Evolutionary conservation across 805 yeast genomes (phyloP).

Genomic region (Saccharomycopsis vini): DNA sequence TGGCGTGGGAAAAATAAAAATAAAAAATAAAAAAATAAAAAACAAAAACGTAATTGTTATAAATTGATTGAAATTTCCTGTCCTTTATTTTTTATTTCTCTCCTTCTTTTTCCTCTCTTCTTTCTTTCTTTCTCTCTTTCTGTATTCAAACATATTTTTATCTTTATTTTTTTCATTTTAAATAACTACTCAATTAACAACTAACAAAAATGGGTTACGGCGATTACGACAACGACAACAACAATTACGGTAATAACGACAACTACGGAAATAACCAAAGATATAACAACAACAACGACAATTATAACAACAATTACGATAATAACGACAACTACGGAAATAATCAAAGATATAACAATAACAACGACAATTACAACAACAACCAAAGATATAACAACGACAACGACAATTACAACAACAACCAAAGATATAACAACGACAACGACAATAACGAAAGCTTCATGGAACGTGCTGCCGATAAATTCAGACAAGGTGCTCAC

Average conservation of each 20-base stretch:
- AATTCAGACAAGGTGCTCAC: neutral
- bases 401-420: neutral
- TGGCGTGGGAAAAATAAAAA: no score
- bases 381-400: neutral
- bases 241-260: no score
- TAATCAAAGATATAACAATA: neutral
- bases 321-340: conserved; percentile 2
- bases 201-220: conserved; percentile 8
- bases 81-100: no score
- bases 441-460: neutral
- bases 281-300: neutral
- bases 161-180: no score
- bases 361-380: neutral
- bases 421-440: neutral
- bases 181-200: no score
- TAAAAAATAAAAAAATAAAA: no score
- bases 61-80: no score
- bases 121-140: no score
- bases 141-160: no score
- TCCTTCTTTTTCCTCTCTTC: no score
- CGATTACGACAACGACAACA: conserved; percentile 5
- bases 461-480: neutral
- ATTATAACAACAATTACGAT: neutral
- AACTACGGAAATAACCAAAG: neutral
- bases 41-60: no score